Percentiles rank a stretch among this genome's conserved stretches.
Conservation (phyloP, 2,329 filamentous ascomycete genomes). For the Cytospora paraplurivora region DNA sequence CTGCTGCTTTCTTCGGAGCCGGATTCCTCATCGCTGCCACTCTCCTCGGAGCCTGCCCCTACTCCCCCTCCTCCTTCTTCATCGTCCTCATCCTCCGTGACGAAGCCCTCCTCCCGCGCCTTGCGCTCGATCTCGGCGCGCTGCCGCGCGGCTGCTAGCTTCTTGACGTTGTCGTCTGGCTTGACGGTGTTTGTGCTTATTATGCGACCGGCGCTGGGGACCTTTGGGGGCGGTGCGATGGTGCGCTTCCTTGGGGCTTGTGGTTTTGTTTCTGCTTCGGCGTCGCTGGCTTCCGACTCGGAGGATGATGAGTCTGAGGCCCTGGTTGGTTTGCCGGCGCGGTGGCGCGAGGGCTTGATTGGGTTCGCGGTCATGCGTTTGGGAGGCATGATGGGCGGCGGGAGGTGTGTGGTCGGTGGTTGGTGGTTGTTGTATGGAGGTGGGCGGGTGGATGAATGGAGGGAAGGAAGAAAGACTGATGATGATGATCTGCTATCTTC, state of each 20-base stretch:
- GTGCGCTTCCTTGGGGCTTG: conserved; percentile 37
- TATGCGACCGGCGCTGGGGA: conserved; percentile 58
- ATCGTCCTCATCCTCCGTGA: conserved; percentile 57
- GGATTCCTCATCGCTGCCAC: conserved; percentile 37
- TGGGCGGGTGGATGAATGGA: conserved; percentile 34
- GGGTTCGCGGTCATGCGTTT: conserved; percentile 96
- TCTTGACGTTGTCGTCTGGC: conserved; percentile 49
- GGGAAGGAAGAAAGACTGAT: conserved; percentile 30
- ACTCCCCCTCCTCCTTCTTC: conserved; percentile 43
- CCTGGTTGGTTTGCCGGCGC: conserved; percentile 75
- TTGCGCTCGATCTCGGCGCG: conserved; percentile 48
- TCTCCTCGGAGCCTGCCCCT: conserved; percentile 32
- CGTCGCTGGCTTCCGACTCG: conserved; percentile 53
- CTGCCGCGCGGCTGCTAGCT: conserved; percentile 49
- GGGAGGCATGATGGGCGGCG: conserved; percentile 56
- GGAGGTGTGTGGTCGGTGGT: background rate
- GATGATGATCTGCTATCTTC: too few relatives aligned
- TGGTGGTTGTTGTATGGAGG: conserved; percentile 31
- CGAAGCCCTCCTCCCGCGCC: conserved; percentile 64
- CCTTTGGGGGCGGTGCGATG: conserved; percentile 59
- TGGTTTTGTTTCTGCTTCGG: conserved; percentile 38
- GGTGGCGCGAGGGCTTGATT: conserved; percentile 75
- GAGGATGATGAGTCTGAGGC: conserved; percentile 52
- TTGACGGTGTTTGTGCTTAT: conserved; percentile 52
- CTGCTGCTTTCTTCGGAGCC: conserved; percentile 46